Evolutionary conservation across 306 rosid species (phyloP).

Genomic region (Trifolium repens): DNA sequence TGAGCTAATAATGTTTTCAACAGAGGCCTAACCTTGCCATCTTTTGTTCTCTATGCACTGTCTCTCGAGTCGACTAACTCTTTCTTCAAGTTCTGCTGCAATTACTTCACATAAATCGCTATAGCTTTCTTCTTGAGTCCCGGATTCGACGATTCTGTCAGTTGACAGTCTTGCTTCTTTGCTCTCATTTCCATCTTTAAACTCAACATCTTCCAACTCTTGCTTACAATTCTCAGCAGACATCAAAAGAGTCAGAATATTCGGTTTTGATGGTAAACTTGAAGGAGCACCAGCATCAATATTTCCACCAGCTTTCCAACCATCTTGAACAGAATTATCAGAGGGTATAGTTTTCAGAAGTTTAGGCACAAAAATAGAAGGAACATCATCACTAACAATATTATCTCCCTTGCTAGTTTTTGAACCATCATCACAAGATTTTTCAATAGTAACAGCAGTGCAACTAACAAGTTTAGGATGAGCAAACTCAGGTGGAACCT

Average conservation of each 20-base stretch:
- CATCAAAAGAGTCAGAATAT: neutral
- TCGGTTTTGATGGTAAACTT: neutral
- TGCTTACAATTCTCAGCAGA: neutral
- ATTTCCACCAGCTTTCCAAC: neutral
- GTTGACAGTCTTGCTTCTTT: neutral
- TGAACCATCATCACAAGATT: constrained; percentile 17
- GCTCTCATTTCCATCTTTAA: neutral
- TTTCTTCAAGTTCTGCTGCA: too few relatives aligned
- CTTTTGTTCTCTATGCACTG: too few relatives aligned
- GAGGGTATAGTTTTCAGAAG: neutral
- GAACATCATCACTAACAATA: constrained; percentile 15
- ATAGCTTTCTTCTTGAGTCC: too few relatives aligned
- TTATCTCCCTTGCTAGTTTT: neutral
- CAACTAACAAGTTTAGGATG: neutral
- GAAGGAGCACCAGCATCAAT: constrained; percentile 15
- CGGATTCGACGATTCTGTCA: constrained; percentile 20
- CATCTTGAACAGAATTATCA: constrained; percentile 2
- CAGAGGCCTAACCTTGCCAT: too few relatives aligned
- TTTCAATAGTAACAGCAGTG: neutral
- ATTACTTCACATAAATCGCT: too few relatives aligned
- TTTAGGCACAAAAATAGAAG: constrained; percentile 27
- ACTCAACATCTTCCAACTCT: too few relatives aligned
- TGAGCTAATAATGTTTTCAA: neutral
- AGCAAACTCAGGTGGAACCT: neutral
- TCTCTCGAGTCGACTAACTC: too few relatives aligned